Percentiles rank a stretch among this genome's conserved stretches.
Evolutionary conservation across 495 filamentous ascomycete genomes (phyloP).

Genomic region (Penicillium arizonense): DNA sequence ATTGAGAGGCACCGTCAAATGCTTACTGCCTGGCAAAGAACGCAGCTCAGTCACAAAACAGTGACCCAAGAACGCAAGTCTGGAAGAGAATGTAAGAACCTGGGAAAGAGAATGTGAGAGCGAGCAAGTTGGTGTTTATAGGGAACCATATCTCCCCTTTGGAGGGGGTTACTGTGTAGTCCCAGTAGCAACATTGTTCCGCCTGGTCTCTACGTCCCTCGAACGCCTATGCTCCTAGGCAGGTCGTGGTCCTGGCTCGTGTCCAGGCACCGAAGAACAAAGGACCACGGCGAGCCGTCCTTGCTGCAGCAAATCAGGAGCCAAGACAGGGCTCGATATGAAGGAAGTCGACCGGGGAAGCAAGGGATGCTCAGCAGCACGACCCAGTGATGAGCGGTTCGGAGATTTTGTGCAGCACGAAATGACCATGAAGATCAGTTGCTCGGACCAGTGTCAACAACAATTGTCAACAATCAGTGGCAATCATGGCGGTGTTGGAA

Average conservation of each 20-base stretch:
- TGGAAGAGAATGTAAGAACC: conserved; percentile 50
- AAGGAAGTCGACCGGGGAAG: conserved; percentile 29
- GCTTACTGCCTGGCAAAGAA: conserved; percentile 45
- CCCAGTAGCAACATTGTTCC: conserved; percentile 40
- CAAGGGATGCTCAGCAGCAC: conserved; percentile 43
- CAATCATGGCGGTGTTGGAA: conserved; percentile 36
- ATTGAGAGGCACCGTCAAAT: conserved; percentile 40
- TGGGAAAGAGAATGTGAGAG: conserved; percentile 60
- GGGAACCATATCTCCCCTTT: conserved; percentile 38
- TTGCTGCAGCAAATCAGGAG: conserved; percentile 46
- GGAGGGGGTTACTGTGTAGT: conserved; percentile 31
- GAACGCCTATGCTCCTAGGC: conserved; percentile 40
- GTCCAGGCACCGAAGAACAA: conserved; percentile 25
- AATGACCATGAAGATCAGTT: conserved; percentile 21
- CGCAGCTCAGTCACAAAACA: conserved; percentile 41
- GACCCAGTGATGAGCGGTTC: conserved; percentile 40
- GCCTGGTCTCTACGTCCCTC: conserved; percentile 39
- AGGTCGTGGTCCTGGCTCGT: conserved; percentile 33
- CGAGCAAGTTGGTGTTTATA: conserved; percentile 52
- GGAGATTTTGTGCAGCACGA: conserved; percentile 41
- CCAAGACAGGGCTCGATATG: conserved; percentile 36
- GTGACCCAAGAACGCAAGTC: conserved; percentile 37
- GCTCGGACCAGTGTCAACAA: conserved; percentile 23
- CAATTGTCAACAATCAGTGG: conserved; percentile 20
- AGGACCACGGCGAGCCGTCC: conserved; percentile 30